phyloP scores from a whole-genome alignment of 176 grass and related monocot genomes.

The Chloris gayana region DNA sequence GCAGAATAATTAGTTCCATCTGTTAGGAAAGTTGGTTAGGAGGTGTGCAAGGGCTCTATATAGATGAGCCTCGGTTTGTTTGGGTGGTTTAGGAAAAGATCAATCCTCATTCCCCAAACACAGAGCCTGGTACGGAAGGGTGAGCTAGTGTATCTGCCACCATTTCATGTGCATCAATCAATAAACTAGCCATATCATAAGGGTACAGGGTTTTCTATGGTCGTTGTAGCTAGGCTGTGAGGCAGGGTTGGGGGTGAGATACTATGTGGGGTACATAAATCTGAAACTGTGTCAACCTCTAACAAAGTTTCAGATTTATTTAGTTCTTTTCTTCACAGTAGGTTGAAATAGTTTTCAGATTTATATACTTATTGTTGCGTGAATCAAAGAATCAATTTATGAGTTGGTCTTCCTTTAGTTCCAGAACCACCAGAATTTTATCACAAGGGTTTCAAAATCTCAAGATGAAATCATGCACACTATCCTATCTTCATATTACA shows the following conservation, averaged over 20 bases:
- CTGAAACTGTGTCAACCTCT: background rate
- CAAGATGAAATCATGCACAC: conserved; percentile 1
- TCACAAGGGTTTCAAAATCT: conserved; percentile 9
- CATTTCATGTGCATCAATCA: no score
- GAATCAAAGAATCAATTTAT: conserved; percentile 10
- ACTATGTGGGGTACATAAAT: background rate
- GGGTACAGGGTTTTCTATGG: background rate
- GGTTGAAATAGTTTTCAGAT: conserved; percentile 17
- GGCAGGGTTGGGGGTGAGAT: background rate
- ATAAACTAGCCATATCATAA: no score
- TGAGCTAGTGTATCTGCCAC: no score
- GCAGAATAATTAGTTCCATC: no score
- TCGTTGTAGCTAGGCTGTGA: background rate
- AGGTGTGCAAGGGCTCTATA: no score
- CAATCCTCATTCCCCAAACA: no score
- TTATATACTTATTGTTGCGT: conserved; percentile 7
- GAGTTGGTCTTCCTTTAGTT: conserved; percentile 9
- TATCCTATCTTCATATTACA: background rate
- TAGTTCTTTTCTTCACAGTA: background rate
- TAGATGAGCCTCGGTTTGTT: no score
- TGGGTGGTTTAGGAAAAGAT: no score
- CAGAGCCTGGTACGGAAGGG: no score
- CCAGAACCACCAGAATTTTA: conserved; percentile 3
- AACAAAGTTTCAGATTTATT: background rate
- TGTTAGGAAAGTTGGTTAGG: no score